These are phyloP conservation scores for Boechera retrofracta DNA, from an alignment of 345 rosid genomes.

Conservation along the genomic window DNA sequence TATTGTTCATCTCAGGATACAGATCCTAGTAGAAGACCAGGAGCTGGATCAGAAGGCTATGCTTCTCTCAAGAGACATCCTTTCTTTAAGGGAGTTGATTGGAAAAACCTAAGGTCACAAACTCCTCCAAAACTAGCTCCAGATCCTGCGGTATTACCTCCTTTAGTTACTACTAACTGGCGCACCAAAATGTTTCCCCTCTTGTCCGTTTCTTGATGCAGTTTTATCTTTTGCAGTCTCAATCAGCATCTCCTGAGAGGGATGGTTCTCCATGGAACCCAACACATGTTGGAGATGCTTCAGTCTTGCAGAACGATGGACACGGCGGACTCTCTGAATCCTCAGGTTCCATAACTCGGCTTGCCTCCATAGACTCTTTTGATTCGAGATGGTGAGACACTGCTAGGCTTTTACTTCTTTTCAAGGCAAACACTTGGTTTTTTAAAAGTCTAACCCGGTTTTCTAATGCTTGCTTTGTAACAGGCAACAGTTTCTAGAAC, in stretches of 20 bases:
- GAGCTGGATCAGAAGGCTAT: slow-evolving; percentile 91
- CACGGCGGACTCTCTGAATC: slow-evolving; percentile 56
- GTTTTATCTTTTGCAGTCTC: slow-evolving; percentile 37
- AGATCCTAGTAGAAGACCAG: slow-evolving; percentile 92
- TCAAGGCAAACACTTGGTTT: background rate
- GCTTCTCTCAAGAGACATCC: slow-evolving; percentile 81
- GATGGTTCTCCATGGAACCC: slow-evolving; percentile 88
- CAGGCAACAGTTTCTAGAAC: slow-evolving; percentile 99
- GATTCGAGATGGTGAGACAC: slow-evolving; percentile 92
- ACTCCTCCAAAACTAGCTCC: slow-evolving; percentile 81
- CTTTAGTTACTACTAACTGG: background rate
- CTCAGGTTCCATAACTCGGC: slow-evolving; percentile 77
- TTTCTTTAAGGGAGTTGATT: slow-evolving; percentile 85
- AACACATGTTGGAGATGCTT: slow-evolving; percentile 69
- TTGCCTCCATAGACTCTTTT: slow-evolving; percentile 96
- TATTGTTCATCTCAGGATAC: slow-evolving; percentile 63
- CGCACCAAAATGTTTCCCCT: background rate
- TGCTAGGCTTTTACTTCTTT: slow-evolving; percentile 30
- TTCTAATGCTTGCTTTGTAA: slow-evolving; percentile 13
- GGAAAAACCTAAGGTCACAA: slow-evolving; percentile 75
- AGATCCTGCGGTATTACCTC: slow-evolving; percentile 61
- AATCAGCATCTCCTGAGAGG: slow-evolving; percentile 54
- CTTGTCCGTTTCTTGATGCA: slow-evolving; percentile 25
- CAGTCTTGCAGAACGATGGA: slow-evolving; percentile 60
- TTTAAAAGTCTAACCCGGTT: background rate